phyloP scores from a whole-genome alignment of 352 stramenopile species.

The Elongisporangium anandrum region DNA sequence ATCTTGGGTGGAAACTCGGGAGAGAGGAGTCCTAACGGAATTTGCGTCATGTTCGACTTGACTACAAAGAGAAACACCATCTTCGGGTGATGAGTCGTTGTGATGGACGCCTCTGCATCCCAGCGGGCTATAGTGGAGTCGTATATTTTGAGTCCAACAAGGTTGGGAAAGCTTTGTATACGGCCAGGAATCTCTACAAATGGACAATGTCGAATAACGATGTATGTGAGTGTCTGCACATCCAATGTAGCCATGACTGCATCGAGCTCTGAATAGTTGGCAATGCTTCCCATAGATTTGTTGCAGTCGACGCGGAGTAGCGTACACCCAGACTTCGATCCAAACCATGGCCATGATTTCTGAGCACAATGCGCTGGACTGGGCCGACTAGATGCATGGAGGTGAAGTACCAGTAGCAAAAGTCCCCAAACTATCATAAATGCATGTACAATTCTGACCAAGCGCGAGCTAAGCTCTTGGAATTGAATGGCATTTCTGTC shows the following conservation, averaged over 20 bases:
- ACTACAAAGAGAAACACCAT: constrained; percentile 26
- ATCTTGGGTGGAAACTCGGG: constrained; percentile 23
- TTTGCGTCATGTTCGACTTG: constrained; percentile 23
- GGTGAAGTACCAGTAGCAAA: constrained; percentile 4
- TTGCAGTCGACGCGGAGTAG: constrained; percentile 28
- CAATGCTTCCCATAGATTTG: neutral
- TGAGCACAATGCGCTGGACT: constrained; percentile 12
- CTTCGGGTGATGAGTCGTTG: constrained; percentile 11
- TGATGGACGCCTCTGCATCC: constrained; percentile 15
- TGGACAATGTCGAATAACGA: constrained; percentile 31
- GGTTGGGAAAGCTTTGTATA: constrained; percentile 15
- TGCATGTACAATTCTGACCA: neutral
- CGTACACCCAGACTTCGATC: constrained; percentile 19
- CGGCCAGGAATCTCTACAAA: constrained; percentile 16
- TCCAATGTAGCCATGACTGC: neutral
- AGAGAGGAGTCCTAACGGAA: constrained; percentile 28
- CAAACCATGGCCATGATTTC: constrained; percentile 25
- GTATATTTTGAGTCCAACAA: constrained; percentile 33
- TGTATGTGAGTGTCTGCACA: constrained; percentile 10
- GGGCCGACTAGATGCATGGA: constrained; percentile 9
- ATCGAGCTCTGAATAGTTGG: neutral
- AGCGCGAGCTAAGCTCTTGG: neutral
- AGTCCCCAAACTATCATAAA: neutral
- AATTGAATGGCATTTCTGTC: too few species aligned
- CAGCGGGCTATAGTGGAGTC: constrained; percentile 29